Percentiles rank a stretch among this genome's conserved stretches.
Evolutionary conservation across 257 asterid species (phyloP).

Genomic region (Fraxinus cuspidata): DNA sequence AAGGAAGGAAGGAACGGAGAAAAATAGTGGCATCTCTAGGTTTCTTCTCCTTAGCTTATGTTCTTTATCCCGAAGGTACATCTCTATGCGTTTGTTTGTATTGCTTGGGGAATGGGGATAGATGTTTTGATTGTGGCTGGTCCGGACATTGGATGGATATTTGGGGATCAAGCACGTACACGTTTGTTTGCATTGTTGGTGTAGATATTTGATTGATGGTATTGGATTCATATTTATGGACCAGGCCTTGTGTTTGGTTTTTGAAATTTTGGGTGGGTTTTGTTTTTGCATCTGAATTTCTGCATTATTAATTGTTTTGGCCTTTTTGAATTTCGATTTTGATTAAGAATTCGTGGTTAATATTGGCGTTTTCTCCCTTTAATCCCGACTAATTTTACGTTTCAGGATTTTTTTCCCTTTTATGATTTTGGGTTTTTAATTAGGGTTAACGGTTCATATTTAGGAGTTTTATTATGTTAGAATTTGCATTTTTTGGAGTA

Average conservation of each 20-base stretch:
- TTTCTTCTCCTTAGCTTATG: conserved; percentile 51
- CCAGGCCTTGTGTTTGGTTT: conserved; percentile 20
- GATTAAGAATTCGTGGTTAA: background rate
- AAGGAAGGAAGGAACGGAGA: conserved; percentile 30
- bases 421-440: background rate
- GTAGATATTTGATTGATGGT: conserved; percentile 27
- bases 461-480: background rate
- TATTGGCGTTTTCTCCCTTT: conserved; percentile 10
- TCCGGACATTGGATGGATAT: no score
- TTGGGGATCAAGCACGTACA: background rate
- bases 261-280: background rate
- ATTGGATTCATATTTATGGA: conserved; percentile 21
- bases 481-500: background rate
- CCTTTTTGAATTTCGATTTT: background rate
- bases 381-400: background rate
- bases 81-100: background rate
- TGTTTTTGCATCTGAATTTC: background rate
- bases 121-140: no score
- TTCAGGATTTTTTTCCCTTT: background rate
- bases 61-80: conserved; percentile 52
- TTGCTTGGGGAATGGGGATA: background rate
- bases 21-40: conserved; percentile 53
- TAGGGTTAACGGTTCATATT: background rate
- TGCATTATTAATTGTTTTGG: background rate
- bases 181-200: background rate